These are phyloP conservation scores for Oenanthe sinensis DNA, from an alignment of 129 eudicot species.

Conservation along the genomic window DNA sequence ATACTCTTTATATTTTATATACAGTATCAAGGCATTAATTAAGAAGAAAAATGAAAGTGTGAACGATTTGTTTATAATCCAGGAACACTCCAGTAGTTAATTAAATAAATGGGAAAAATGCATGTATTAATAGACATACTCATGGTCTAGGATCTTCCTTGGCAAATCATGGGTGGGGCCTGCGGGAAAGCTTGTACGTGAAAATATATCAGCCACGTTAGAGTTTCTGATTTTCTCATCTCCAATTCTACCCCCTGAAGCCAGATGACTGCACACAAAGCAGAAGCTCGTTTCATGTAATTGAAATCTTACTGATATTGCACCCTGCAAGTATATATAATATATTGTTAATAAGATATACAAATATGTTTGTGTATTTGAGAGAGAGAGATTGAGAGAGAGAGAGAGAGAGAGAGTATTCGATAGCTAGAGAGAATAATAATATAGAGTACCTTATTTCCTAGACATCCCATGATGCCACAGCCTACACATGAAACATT, in stretches of 20 bases:
- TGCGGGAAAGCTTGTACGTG: constrained; percentile 48
- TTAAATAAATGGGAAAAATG: background rate
- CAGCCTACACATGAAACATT: constrained; percentile 75
- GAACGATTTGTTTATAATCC: background rate
- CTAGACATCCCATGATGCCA: constrained; percentile 82
- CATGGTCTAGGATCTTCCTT: constrained; percentile 61
- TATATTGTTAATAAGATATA: background rate
- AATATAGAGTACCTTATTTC: constrained; percentile 72
- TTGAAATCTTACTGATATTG: constrained; percentile 52
- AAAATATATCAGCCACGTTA: constrained; percentile 46
- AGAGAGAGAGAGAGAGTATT: background rate
- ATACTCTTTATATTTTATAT: no score
- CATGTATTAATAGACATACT: constrained; percentile 29
- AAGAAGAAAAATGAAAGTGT: background rate
- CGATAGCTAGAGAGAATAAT: background rate
- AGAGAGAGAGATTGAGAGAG: background rate
- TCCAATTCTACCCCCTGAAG: constrained; percentile 66
- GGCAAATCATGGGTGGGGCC: constrained; percentile 47
- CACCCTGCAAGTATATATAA: constrained; percentile 38
- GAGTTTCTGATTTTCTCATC: constrained; percentile 53
- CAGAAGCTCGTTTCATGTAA: constrained; percentile 65
- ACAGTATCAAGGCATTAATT: background rate
- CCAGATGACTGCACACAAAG: constrained; percentile 70
- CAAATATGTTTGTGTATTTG: background rate
- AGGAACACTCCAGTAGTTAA: background rate